These are phyloP conservation scores for Logfia minima DNA, from an alignment of 129 eudicot genomes.

Conservation along the genomic window DNA sequence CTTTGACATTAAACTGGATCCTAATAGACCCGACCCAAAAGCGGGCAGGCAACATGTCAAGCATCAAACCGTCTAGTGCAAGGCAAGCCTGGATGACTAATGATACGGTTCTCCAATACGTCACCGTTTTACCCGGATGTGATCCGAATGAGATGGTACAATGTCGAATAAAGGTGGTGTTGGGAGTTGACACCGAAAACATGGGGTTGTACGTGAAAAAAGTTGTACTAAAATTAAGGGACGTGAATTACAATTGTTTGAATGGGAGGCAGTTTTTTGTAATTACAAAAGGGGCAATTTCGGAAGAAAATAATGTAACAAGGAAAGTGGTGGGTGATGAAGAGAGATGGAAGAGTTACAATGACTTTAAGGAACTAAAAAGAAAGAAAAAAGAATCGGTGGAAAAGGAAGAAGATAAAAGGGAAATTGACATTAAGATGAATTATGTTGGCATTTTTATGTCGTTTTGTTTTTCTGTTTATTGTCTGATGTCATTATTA, in stretches of 20 bases:
- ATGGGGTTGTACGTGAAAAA: conserved; percentile 22
- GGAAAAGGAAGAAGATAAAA: background rate
- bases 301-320: conserved; percentile 16
- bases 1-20: conserved; percentile 38
- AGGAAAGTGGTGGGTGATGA: background rate
- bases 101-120: conserved; percentile 26
- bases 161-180: conserved; percentile 26
- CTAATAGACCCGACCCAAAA: conserved; percentile 25
- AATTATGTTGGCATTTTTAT: background rate
- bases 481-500: background rate
- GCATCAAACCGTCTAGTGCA: conserved; percentile 26
- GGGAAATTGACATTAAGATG: background rate
- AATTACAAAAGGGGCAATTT: conserved; percentile 22
- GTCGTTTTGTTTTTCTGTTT: conserved; percentile 1
- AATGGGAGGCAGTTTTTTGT: conserved; percentile 41
- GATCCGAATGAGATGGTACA: conserved; percentile 4
- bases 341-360: background rate
- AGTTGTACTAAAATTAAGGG: conserved; percentile 17
- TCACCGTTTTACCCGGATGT: conserved; percentile 11
- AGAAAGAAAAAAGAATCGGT: background rate
- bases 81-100: conserved; percentile 18
- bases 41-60: conserved; percentile 39
- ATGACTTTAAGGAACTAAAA: background rate
- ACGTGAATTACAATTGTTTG: conserved; percentile 15
- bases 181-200: conserved; percentile 17